Conservation (phyloP, 352 stramenopile genomes). For the Phytophthora sojae region DNA sequence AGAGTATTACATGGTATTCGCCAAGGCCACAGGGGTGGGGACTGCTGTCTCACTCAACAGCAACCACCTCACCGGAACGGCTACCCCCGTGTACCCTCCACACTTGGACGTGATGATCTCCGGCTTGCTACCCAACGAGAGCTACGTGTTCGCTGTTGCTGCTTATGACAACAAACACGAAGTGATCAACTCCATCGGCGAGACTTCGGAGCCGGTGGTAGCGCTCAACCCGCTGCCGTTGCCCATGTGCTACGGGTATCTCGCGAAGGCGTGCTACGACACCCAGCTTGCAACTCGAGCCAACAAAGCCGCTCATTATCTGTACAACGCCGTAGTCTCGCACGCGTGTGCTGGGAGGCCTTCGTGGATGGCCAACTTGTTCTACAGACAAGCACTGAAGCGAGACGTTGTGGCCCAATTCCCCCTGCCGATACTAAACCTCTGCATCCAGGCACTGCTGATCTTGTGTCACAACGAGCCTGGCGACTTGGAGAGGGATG, state of each 20-base stretch:
- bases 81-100: constrained; percentile 48
- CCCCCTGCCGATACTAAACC: constrained; percentile 59
- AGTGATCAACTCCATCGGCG: constrained; percentile 73
- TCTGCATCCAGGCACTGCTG: constrained; percentile 57
- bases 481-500: constrained; percentile 54
- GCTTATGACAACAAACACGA: constrained; percentile 74
- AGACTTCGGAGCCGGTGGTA: constrained; percentile 65
- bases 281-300: constrained; percentile 38
- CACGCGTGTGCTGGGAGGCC: constrained; percentile 29
- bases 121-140: constrained; percentile 69
- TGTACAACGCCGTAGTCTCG: constrained; percentile 65
- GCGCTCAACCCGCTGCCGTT: constrained; percentile 75
- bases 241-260: constrained; percentile 72
- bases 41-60: constrained; percentile 86
- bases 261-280: constrained; percentile 64
- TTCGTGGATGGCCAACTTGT: constrained; percentile 64
- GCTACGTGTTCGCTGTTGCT: constrained; percentile 86
- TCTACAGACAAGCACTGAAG: constrained; percentile 70
- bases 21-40: constrained; percentile 69
- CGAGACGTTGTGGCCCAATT: constrained; percentile 52
- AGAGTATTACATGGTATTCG: constrained; percentile 83
- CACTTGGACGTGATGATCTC: constrained; percentile 49
- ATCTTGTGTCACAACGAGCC: constrained; percentile 64
- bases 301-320: constrained; percentile 44
- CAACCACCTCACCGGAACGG: constrained; percentile 66